Conservation (phyloP, 2,329 filamentous ascomycete species). For the Paracorniculantispora psalliotae region DNA sequence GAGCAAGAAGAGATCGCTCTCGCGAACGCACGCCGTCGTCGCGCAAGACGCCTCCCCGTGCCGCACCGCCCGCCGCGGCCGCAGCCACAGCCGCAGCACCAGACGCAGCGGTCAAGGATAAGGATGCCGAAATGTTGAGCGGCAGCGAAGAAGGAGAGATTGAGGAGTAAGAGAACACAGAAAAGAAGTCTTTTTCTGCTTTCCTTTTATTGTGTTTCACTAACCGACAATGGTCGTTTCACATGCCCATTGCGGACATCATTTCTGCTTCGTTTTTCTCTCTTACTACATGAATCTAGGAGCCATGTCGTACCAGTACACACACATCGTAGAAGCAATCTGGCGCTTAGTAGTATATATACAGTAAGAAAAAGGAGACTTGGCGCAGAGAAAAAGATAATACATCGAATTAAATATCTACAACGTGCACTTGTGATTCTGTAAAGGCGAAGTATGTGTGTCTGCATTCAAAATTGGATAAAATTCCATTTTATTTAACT, state of each 20-base stretch:
- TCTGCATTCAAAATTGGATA: background rate
- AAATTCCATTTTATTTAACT: background rate
- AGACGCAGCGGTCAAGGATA: slow-evolving; percentile 24
- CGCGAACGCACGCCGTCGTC: slow-evolving; percentile 59
- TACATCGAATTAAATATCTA: background rate
- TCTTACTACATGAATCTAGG: background rate
- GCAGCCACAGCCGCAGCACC: slow-evolving; percentile 13
- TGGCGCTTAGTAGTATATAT: slow-evolving; percentile 2
- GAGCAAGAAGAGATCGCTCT: slow-evolving; percentile 51
- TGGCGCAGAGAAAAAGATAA: background rate
- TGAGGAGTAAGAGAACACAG: slow-evolving; percentile 65
- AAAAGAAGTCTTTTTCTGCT: background rate
- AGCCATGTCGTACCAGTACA: background rate
- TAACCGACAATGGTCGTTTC: background rate
- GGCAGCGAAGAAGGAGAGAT: slow-evolving; percentile 98
- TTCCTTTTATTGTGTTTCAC: background rate
- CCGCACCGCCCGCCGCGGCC: too few relatives aligned
- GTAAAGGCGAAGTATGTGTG: background rate
- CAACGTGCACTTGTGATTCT: background rate
- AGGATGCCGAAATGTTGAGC: slow-evolving; percentile 49
- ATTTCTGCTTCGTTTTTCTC: background rate
- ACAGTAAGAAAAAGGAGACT: background rate
- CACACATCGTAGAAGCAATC: background rate
- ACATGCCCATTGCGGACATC: background rate
- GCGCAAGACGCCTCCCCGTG: slow-evolving; percentile 49